Conservation (phyloP, 1,284 basidiomycete genomes). For the Pholiota adiposa region DNA sequence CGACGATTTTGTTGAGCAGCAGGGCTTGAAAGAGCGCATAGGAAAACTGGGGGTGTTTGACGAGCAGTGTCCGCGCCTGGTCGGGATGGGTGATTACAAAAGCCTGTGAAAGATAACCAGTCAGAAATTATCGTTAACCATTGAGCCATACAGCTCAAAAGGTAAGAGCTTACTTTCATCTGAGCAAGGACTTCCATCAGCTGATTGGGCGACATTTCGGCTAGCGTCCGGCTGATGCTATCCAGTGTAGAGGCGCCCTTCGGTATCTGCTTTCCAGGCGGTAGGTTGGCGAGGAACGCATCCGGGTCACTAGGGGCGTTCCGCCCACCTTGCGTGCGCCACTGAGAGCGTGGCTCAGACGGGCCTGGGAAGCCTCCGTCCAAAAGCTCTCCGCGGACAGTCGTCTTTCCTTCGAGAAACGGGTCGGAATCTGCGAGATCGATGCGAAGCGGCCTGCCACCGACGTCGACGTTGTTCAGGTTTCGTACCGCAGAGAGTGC, state of each 20-base stretch:
- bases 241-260: conserved; percentile 83
- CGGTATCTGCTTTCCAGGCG: conserved; percentile 78
- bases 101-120: conserved; percentile 50
- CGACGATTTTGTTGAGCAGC: conserved; percentile 93
- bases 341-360: conserved; percentile 55
- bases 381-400: conserved; percentile 67
- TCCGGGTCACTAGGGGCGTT: conserved; percentile 40
- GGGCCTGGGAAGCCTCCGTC: conserved; percentile 54
- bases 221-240: conserved; percentile 87
- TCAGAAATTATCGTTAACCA: not conserved
- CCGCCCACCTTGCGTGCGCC: conserved; percentile 49
- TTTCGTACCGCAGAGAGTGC: conserved; percentile 83
- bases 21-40: conserved; percentile 98
- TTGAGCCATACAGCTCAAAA: not conserved
- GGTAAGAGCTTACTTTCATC: conserved; percentile 81
- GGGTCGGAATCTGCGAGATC: conserved; percentile 73
- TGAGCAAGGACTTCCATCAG: conserved; percentile 95
- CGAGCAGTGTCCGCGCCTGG: conserved; percentile 82
- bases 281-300: conserved; percentile 68
- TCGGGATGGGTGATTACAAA: conserved; percentile 93
- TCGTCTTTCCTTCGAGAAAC: conserved; percentile 66
- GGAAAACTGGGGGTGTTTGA: conserved; percentile 88
- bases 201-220: conserved; percentile 82
- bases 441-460: conserved; percentile 83
- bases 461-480: conserved; percentile 81